A percentile compares a stretch with the other conserved stretches of the same genome.
phyloP scores from a whole-genome alignment of 208 protist genomes.

The Leishmania gerbilli region DNA sequence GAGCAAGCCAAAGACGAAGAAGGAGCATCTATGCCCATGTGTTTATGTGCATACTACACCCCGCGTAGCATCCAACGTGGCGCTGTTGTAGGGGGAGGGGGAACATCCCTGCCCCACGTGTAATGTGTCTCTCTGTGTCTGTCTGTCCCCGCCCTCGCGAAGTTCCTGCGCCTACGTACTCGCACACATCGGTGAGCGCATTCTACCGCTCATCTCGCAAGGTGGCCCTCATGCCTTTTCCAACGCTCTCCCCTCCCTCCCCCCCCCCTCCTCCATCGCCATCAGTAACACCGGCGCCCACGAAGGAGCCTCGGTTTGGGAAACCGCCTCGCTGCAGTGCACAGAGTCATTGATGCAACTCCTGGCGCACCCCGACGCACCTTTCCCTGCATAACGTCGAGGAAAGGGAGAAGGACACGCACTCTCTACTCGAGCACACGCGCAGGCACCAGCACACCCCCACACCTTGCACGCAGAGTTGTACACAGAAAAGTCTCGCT shows the following conservation, averaged over 20 bases:
- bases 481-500: not conserved
- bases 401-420: not conserved
- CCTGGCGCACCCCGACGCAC: not conserved
- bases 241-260: not conserved
- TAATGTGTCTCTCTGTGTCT: not conserved
- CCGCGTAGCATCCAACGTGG: not conserved
- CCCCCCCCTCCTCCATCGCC: not conserved
- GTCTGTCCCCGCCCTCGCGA: not conserved
- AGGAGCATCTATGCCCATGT: not conserved
- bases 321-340: not conserved
- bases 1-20: not conserved
- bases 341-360: not conserved
- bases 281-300: not conserved
- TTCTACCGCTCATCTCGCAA: not conserved
- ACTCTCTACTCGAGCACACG: not conserved
- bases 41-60: not conserved
- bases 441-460: not conserved
- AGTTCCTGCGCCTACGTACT: not conserved
- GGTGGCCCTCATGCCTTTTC: not conserved
- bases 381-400: not conserved
- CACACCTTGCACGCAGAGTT: not conserved
- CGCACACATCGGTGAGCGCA: not conserved
- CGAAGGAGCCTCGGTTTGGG: not conserved
- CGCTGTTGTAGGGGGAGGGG: not conserved
- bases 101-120: not conserved